A percentile compares a stretch with the other conserved stretches of the same genome.
Conservation (phyloP, 23 red algal species). For the Gracilaria gracilis region DNA sequence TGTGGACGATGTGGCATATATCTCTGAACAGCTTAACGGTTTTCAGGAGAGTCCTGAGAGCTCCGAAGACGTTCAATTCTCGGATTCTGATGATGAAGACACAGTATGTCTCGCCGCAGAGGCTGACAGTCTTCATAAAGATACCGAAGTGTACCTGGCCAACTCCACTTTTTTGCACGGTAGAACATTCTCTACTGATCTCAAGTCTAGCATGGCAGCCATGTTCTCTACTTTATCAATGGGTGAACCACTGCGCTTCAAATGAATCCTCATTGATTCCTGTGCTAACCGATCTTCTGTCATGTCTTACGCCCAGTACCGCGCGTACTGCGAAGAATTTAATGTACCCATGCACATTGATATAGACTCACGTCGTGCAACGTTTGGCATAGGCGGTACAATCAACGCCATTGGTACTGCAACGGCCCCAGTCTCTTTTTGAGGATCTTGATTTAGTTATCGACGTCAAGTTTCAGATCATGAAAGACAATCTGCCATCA, state of each 20-base stretch:
- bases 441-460: not conserved
- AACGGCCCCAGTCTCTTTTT: constrained; percentile 32
- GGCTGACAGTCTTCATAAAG: not conserved
- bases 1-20: not conserved
- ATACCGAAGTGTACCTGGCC: not conserved
- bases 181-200: not conserved
- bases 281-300: constrained; percentile 31
- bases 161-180: not conserved
- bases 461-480: constrained; percentile 44
- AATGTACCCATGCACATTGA: constrained; percentile 31
- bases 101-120: not conserved
- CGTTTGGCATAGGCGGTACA: constrained; percentile 23
- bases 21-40: too few relatives aligned
- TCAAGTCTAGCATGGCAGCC: not conserved
- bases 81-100: too few relatives aligned
- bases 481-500: constrained; percentile 4
- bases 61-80: too few relatives aligned
- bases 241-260: not conserved
- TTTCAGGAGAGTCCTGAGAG: too few relatives aligned
- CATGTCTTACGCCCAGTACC: constrained; percentile 9
- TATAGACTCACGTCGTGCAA: not conserved
- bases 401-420: constrained; percentile 34
- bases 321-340: constrained; percentile 25
- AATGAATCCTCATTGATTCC: constrained; percentile 30
- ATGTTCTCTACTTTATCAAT: not conserved